Percentiles rank a stretch among this genome's conserved stretches.
These are phyloP conservation scores for Metschnikowia corniflorae DNA, from an alignment of 805 yeast species.

Conservation along the genomic window DNA sequence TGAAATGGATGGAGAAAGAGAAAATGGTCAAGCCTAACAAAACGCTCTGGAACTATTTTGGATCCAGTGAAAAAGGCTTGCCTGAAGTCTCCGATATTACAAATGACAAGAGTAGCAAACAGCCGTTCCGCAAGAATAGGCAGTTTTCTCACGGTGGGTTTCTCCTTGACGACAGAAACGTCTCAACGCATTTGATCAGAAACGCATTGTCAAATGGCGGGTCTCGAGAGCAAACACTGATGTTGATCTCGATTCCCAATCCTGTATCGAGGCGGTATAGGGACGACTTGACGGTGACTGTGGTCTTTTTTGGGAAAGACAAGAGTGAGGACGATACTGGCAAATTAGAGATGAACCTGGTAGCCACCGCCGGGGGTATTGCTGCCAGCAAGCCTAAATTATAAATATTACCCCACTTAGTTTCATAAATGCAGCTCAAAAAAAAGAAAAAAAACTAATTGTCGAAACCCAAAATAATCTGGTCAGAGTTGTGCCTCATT, in stretches of 20 bases:
- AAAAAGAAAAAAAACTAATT: no score
- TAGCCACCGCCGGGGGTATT: slow-evolving; percentile 58
- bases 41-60: slow-evolving; percentile 45
- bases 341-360: slow-evolving; percentile 50
- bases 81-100: slow-evolving; percentile 66
- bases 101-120: slow-evolving; percentile 58
- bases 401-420: no score
- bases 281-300: slow-evolving; percentile 95
- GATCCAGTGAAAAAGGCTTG: slow-evolving; percentile 44
- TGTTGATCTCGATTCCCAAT: slow-evolving; percentile 85
- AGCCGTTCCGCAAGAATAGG: slow-evolving; percentile 62
- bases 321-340: slow-evolving; percentile 42
- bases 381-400: slow-evolving; percentile 46
- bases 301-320: slow-evolving; percentile 80
- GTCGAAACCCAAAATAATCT: no score
- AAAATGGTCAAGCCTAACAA: slow-evolving; percentile 53
- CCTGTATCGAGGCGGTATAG: slow-evolving; percentile 90
- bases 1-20: slow-evolving; percentile 84
- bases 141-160: slow-evolving; percentile 33
- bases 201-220: slow-evolving; percentile 90
- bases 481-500: no score
- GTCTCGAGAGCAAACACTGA: slow-evolving; percentile 79
- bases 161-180: slow-evolving; percentile 78
- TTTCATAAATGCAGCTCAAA: no score
- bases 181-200: slow-evolving; percentile 87